These are phyloP conservation scores for Apiospora rasikravindrae DNA, from an alignment of 2,329 filamentous ascomycete genomes.

Conservation along the genomic window DNA sequence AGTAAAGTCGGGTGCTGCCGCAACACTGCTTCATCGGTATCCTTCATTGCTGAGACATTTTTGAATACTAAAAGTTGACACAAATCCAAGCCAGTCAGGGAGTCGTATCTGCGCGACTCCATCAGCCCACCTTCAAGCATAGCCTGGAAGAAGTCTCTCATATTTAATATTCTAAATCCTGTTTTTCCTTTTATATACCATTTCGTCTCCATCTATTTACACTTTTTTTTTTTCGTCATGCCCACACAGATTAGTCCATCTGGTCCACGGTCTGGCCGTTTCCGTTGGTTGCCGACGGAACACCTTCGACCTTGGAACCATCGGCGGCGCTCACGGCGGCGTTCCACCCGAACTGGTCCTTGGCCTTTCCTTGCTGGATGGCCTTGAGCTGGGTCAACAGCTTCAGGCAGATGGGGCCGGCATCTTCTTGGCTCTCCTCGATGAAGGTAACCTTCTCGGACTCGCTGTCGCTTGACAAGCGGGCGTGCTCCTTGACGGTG, in stretches of 20 bases:
- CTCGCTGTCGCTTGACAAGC: slow-evolving; percentile 45
- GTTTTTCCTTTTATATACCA: neutral
- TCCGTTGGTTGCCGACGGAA: slow-evolving; percentile 32
- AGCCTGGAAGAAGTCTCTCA: slow-evolving; percentile 1
- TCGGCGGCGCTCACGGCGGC: slow-evolving; percentile 52
- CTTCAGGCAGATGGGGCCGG: slow-evolving; percentile 74
- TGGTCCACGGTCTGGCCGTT: slow-evolving; percentile 42
- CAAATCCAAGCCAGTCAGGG: neutral
- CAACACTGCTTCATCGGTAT: too few relatives aligned
- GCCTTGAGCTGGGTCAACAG: slow-evolving; percentile 79
- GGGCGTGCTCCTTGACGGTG: slow-evolving; percentile 40
- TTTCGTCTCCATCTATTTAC: neutral
- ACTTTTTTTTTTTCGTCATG: neutral
- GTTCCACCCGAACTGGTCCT: slow-evolving; percentile 80
- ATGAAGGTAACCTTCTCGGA: slow-evolving; percentile 62
- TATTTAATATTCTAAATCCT: neutral
- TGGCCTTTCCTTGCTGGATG: slow-evolving; percentile 80
- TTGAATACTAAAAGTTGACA: neutral
- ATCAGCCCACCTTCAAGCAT: neutral
- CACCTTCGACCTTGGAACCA: slow-evolving; percentile 44
- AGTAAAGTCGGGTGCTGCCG: neutral
- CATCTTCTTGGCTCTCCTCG: slow-evolving; percentile 63
- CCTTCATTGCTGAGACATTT: neutral
- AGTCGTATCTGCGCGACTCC: neutral
- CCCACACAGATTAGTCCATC: slow-evolving; percentile 37